Base-by-base conservation (phyloP, 2,329 filamentous ascomycete species). In the Tolypocladium ophioglossoides region DNA sequence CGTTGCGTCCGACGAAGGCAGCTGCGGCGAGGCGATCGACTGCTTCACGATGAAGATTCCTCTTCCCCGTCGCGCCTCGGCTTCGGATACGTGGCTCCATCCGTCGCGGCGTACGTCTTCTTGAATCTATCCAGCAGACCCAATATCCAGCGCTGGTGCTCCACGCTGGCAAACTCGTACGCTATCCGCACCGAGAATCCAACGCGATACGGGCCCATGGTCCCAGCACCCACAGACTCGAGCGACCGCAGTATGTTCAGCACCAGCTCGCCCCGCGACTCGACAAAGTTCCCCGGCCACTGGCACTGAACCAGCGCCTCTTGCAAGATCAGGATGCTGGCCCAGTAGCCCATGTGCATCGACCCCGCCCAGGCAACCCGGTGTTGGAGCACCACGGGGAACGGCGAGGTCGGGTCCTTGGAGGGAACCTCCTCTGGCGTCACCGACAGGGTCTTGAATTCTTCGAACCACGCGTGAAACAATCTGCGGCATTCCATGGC, bases 291-390 rank as follows among this genome's bases (percentile, higher is more conserved):
- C n/a, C 60, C 59, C 8, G 61, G 61, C 34, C 62, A 58, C 16
- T 59, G 60, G 54, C 70, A 72, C 52, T 67, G 63, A 22, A 65
- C 63, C 50, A 74, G 49, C 8, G 62, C 63, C 55, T 71, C 70
- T 52, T 74, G 67, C 37, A 74, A 58, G 51, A 74, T 68, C n/a
- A 73, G 60, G 61, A 71, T 61, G 39, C 66, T 69, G 8, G 71
- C 68, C 68, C 70, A 71, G 56, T 69, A 72, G 22, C 62, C 64
- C 57, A 72, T 60, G 46, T 66, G 63, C 52, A 74, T 57, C 34
- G 68, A 60, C 2, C 70, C 70, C 12, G 65, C 61, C 67, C 70
- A 72, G 2, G 60, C 57, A 32, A 64, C 61, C 30, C 59, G 52
- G 53, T 68, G 70, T 24, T 59, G 54, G 16, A 73, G 59, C 5